Conservation (phyloP, 805 yeast genomes). For the Candida mattraensis region DNA sequence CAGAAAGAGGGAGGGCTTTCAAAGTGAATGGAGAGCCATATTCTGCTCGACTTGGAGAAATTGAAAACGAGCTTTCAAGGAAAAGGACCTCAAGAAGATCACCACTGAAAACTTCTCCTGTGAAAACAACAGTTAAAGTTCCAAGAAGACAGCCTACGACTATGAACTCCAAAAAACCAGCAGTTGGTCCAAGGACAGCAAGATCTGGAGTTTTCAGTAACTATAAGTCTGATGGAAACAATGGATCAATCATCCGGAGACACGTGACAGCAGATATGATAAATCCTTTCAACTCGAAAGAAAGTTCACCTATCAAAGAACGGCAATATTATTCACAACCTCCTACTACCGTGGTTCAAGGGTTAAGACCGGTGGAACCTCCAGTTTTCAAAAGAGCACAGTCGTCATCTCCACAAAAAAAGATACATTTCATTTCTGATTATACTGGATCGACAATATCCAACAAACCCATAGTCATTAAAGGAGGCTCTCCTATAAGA, state of each 20-base stretch:
- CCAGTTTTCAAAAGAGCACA: conserved; percentile 14
- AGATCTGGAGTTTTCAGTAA: conserved; percentile 1
- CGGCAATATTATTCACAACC: conserved; percentile 3
- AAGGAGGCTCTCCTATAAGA: conserved; percentile 31
- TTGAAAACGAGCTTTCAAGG: conserved; percentile 22
- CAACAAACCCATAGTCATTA: conserved; percentile 28
- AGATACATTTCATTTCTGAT: conserved; percentile 7
- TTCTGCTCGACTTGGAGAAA: conserved; percentile 27
- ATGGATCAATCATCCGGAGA: conserved; percentile 24
- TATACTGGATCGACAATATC: conserved; percentile 24
- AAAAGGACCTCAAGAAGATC: conserved; percentile 14
- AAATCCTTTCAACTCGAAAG: conserved; percentile 29
- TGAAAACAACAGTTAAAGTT: not conserved
- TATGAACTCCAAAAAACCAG: conserved; percentile 5
- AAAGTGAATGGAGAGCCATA: conserved; percentile 51
- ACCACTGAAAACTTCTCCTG: conserved; percentile 13
- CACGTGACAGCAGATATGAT: conserved; percentile 17
- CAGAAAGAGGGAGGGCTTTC: conserved; percentile 37
- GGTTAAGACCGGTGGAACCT: conserved; percentile 13
- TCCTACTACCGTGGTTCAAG: not conserved
- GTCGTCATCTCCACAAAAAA: not conserved
- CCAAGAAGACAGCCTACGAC: not conserved
- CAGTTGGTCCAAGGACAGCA: conserved; percentile 4
- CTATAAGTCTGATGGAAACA: conserved; percentile 7
- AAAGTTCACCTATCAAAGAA: conserved; percentile 21